phyloP scores from a whole-genome alignment of 2,329 filamentous ascomycete species.

The Aspergillus terreus region DNA sequence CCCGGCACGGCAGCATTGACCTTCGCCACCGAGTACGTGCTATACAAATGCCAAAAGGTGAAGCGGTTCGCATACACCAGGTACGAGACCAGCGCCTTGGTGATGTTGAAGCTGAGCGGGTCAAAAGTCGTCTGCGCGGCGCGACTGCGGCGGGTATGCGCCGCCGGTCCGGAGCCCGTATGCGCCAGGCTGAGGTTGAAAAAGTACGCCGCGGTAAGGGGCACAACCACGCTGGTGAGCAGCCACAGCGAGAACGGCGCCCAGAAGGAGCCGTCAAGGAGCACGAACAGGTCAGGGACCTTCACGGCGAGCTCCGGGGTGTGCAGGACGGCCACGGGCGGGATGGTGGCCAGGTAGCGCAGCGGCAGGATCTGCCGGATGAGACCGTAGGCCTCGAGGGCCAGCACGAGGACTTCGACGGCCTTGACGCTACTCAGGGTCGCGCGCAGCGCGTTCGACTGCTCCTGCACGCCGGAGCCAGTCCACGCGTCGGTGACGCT shows the following conservation, averaged over 20 bases:
- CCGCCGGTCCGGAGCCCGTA: conserved; percentile 27
- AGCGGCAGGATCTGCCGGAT: conserved; percentile 68
- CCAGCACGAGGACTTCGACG: conserved; percentile 64
- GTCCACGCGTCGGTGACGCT: conserved; percentile 33
- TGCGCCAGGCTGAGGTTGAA: conserved; percentile 71
- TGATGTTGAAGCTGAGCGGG: conserved; percentile 84
- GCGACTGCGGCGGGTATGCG: conserved; percentile 22
- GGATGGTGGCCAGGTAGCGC: conserved; percentile 69
- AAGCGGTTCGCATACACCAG: conserved; percentile 65
- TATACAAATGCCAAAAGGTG: conserved; percentile 36
- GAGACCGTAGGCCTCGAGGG: conserved; percentile 68
- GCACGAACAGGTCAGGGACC: conserved; percentile 74
- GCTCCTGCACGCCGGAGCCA: conserved; percentile 33
- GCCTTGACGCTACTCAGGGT: conserved; percentile 66
- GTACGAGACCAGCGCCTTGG: conserved; percentile 77
- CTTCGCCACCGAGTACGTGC: conserved; percentile 30
- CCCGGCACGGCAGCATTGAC: conserved; percentile 39
- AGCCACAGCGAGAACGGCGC: conserved; percentile 73
- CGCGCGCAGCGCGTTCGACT: conserved; percentile 62
- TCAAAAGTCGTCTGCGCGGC: conserved; percentile 54
- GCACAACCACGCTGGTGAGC: conserved; percentile 66
- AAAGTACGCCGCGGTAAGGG: conserved; percentile 75
- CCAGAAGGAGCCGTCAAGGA: conserved; percentile 80
- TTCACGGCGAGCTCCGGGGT: conserved; percentile 60
- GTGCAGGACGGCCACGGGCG: conserved; percentile 55